phyloP scores from a whole-genome alignment of 345 rosid genomes.

The Murraya koenigii region DNA sequence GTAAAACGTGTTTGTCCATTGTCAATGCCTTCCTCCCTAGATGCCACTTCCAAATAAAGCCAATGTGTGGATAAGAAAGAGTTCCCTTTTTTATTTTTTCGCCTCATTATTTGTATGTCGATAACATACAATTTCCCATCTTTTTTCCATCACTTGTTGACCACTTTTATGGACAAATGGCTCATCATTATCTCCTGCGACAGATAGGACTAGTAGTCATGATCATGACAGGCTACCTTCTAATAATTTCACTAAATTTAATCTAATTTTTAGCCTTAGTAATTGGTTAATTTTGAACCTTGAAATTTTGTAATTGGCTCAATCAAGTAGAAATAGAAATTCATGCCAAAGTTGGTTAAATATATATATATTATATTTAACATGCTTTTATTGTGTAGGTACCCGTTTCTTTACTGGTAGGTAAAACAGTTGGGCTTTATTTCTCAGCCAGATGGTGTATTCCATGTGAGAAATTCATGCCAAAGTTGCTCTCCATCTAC shows the following conservation, averaged over 20 bases:
- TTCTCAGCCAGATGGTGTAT: slow-evolving; percentile 63
- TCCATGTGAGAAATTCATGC: slow-evolving; percentile 49
- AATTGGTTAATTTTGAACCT: too few species aligned
- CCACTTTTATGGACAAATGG: background rate
- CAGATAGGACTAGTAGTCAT: background rate
- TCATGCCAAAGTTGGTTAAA: too few species aligned
- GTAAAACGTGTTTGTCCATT: background rate
- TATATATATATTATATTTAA: background rate
- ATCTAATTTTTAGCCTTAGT: background rate
- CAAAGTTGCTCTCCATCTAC: slow-evolving; percentile 49
- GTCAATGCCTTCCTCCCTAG: background rate
- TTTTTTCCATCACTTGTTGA: background rate
- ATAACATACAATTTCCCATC: background rate
- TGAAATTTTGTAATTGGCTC: background rate
- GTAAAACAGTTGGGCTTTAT: slow-evolving; percentile 52
- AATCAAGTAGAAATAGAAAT: background rate
- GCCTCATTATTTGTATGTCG: background rate
- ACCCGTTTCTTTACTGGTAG: slow-evolving; percentile 39
- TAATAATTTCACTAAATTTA: background rate
- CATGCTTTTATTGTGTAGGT: slow-evolving; percentile 32
- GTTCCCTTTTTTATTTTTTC: background rate
- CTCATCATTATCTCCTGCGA: background rate
- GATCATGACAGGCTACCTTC: background rate
- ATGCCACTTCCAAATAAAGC: background rate
- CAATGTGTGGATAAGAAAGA: background rate